Evolutionary conservation across 306 rosid genomes (phyloP).

Genomic region (Medicago lupulina): DNA sequence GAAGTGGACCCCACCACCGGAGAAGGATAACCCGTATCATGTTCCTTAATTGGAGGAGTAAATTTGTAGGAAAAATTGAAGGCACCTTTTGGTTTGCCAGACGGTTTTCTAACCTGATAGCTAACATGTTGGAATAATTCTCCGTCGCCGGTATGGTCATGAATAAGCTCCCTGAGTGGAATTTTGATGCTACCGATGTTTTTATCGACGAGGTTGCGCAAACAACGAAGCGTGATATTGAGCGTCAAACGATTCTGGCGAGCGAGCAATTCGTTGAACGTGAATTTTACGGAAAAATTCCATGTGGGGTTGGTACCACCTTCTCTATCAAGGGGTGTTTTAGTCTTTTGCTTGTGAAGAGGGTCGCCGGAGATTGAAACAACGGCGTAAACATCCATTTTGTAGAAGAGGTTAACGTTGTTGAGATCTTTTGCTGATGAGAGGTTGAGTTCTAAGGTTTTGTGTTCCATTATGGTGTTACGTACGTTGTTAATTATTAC

Average conservation of each 20-base stretch:
- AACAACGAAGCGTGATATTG: constrained; percentile 50
- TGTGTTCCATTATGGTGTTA: constrained; percentile 33
- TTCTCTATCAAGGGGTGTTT: constrained; percentile 49
- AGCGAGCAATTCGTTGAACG: constrained; percentile 49
- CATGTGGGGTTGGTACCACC: constrained; percentile 64
- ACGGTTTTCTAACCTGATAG: constrained; percentile 70
- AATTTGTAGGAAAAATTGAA: constrained; percentile 57
- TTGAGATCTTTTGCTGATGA: constrained; percentile 70
- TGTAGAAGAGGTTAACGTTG: constrained; percentile 54
- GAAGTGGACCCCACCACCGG: constrained; percentile 28
- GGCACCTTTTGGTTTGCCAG: constrained; percentile 65
- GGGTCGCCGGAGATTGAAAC: constrained; percentile 59
- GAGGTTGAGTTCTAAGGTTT: constrained; percentile 57
- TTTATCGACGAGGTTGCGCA: constrained; percentile 59
- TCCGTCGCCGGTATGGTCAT: constrained; percentile 41
- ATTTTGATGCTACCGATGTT: constrained; percentile 61
- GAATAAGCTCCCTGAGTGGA: constrained; percentile 60
- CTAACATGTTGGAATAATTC: constrained; percentile 49
- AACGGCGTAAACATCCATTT: constrained; percentile 75
- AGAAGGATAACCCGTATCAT: constrained; percentile 25
- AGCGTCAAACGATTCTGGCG: constrained; percentile 54
- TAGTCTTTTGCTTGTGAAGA: constrained; percentile 27
- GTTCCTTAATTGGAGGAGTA: neutral
- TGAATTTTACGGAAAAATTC: constrained; percentile 58
- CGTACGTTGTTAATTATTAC: neutral